Conservation (phyloP, 768 basidiomycete species). For the Pleurotus ostreatus region DNA sequence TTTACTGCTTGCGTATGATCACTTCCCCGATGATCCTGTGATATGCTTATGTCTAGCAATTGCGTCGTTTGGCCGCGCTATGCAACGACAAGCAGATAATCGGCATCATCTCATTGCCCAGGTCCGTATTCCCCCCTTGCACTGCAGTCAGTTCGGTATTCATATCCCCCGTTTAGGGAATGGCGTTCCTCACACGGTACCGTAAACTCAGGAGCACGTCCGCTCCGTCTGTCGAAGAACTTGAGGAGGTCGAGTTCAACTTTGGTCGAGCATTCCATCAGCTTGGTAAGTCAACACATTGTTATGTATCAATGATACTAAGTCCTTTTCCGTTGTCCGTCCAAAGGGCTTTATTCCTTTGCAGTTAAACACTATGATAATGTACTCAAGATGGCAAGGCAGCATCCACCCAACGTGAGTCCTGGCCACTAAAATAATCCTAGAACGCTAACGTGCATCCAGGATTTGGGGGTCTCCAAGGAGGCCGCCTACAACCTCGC, state of each 20-base stretch:
- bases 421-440: not conserved
- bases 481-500: slow-evolving; percentile 90
- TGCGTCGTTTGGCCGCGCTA: slow-evolving; percentile 83
- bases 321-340: not conserved
- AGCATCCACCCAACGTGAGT: slow-evolving; percentile 27
- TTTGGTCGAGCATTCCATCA: slow-evolving; percentile 91
- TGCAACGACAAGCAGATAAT: slow-evolving; percentile 94
- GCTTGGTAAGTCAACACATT: slow-evolving; percentile 51
- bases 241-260: slow-evolving; percentile 88
- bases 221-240: slow-evolving; percentile 22
- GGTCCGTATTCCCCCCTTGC: slow-evolving; percentile 16
- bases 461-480: slow-evolving; percentile 53
- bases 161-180: slow-evolving; percentile 41
- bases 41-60: slow-evolving; percentile 81
- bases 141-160: not conserved
- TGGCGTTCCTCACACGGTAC: slow-evolving; percentile 85
- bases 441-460: slow-evolving; percentile 13
- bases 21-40: slow-evolving; percentile 79
- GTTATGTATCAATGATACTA: not conserved
- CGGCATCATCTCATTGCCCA: slow-evolving; percentile 85
- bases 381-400: slow-evolving; percentile 62
- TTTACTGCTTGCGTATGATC: slow-evolving; percentile 82
- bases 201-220: slow-evolving; percentile 52
- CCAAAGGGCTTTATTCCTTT: slow-evolving; percentile 69
- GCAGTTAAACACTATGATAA: slow-evolving; percentile 84